Evolutionary conservation across 345 rosid species (phyloP).

Genomic region (Euphorbia pulcherrima): DNA sequence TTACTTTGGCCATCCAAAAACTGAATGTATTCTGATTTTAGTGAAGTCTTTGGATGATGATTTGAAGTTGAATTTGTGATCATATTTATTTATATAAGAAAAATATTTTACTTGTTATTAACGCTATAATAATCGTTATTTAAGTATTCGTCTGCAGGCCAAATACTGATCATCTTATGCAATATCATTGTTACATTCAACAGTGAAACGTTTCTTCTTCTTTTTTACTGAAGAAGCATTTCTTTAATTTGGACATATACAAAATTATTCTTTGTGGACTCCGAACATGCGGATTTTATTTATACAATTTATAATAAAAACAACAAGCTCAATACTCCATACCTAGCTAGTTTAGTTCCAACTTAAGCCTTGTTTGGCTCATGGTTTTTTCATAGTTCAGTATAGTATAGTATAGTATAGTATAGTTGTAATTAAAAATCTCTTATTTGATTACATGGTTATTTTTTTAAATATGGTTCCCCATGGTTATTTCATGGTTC

Average conservation of each 20-base stretch:
- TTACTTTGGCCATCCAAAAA: constrained; percentile 10
- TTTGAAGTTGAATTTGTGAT: background rate
- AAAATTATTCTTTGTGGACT: background rate
- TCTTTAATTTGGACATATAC: background rate
- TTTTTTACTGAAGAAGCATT: too few species aligned
- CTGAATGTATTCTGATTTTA: background rate
- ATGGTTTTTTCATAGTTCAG: too few species aligned
- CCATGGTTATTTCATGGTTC: too few species aligned
- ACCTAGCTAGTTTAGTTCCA: background rate
- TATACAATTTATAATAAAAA: too few species aligned
- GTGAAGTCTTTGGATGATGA: background rate
- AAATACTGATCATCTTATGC: background rate
- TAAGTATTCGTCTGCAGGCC: background rate
- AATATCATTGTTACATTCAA: too few species aligned
- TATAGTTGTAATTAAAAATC: too few species aligned
- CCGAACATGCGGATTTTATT: background rate
- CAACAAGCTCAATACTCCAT: background rate
- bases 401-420: too few species aligned
- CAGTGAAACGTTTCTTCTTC: too few species aligned
- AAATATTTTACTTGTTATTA: background rate
- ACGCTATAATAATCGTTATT: background rate
- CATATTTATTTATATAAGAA: background rate
- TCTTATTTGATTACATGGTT: too few species aligned
- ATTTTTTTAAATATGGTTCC: too few species aligned
- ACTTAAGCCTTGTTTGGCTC: too few species aligned